phyloP scores from a whole-genome alignment of 2,329 filamentous ascomycete species.

The Cyphellophora europaea region DNA sequence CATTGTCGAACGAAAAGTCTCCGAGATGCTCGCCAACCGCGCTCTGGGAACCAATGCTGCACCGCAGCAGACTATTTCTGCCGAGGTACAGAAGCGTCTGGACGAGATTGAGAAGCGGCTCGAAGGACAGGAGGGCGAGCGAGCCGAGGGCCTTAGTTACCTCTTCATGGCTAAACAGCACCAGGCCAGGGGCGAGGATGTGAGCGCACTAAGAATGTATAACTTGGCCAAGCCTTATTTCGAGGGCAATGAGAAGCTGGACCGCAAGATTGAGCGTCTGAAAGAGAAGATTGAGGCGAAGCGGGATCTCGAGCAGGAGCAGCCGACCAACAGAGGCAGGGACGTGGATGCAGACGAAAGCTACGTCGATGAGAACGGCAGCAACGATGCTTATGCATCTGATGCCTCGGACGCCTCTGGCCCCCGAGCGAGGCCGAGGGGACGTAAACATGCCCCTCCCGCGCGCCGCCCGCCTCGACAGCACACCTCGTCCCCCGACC shows the following conservation, averaged over 20 bases:
- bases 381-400: conserved; percentile 18
- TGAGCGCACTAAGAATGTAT: conserved; percentile 73
- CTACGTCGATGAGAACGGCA: conserved; percentile 21
- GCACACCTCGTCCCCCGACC: conserved; percentile 20
- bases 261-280: conserved; percentile 44
- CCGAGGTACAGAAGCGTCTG: conserved; percentile 69
- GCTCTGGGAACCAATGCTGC: conserved; percentile 20
- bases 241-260: conserved; percentile 70
- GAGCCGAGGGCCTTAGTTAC: conserved; percentile 74
- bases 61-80: conserved; percentile 50
- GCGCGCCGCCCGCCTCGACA: conserved; percentile 6
- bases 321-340: conserved; percentile 69
- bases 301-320: conserved; percentile 32
- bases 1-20: conserved; percentile 84
- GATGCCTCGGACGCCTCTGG: conserved; percentile 24
- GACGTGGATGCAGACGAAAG: conserved; percentile 9
- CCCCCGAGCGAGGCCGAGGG: conserved; percentile 8
- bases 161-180: conserved; percentile 88
- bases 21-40: conserved; percentile 65
- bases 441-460: background rate
- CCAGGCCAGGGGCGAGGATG: conserved; percentile 71
- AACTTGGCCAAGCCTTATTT: conserved; percentile 77
- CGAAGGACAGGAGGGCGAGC: conserved; percentile 63
- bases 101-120: conserved; percentile 83
- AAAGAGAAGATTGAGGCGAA: conserved; percentile 38